Percentiles rank a stretch among this genome's conserved stretches.
These are phyloP conservation scores for Colletotrichum sublineola DNA, from an alignment of 2,329 filamentous ascomycete genomes.

Conservation along the genomic window DNA sequence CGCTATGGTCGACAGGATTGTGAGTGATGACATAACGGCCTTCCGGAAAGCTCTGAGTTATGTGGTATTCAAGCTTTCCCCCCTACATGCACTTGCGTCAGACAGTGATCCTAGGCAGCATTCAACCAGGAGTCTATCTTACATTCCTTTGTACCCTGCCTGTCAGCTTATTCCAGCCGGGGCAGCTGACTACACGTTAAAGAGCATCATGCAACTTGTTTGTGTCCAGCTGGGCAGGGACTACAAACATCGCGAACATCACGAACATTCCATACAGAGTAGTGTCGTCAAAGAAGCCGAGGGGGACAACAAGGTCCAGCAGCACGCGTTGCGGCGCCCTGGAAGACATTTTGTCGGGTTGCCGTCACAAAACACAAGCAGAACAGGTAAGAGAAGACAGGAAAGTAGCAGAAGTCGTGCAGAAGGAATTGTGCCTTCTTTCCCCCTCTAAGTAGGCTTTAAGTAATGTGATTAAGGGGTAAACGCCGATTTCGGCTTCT, in stretches of 20 bases:
- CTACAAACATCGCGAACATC: neutral
- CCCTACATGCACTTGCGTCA: neutral
- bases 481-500: neutral
- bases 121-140: neutral
- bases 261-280: neutral
- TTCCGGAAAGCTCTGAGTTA: slow-evolving; percentile 52
- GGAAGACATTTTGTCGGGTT: neutral
- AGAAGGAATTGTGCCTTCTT: neutral
- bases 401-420: neutral
- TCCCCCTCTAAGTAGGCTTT: too few relatives aligned
- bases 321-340: neutral
- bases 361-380: too few relatives aligned
- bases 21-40: slow-evolving; percentile 53
- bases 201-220: neutral
- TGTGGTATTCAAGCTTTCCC: slow-evolving; percentile 56
- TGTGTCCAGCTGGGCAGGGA: neutral
- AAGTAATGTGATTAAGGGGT: neutral
- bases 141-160: neutral
- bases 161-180: neutral
- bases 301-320: neutral
- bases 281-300: neutral
- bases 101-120: neutral
- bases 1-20: slow-evolving; percentile 48
- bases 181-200: neutral
- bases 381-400: neutral